Percentiles rank a stretch among this genome's conserved stretches.
Evolutionary conservation across 169 alveolate genomes (phyloP).

Genomic region (Plasmodium ovale): DNA sequence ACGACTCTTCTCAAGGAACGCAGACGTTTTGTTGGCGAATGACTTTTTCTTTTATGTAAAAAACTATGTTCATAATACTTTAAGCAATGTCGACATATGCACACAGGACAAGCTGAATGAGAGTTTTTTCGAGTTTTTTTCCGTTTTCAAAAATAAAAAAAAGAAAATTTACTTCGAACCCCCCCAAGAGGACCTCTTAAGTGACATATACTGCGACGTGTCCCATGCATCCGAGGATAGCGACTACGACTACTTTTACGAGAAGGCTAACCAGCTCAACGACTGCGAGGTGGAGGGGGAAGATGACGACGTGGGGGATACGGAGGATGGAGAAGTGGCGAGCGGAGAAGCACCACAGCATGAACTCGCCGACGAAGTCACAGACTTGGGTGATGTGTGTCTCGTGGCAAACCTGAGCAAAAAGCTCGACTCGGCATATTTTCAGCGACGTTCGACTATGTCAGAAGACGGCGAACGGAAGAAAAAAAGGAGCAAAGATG

Average conservation of each 20-base stretch:
- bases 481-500: conserved; percentile 15
- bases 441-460: not conserved
- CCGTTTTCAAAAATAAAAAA: conserved; percentile 45
- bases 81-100: conserved; percentile 57
- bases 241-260: conserved; percentile 65
- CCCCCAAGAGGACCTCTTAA: conserved; percentile 21
- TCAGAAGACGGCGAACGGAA: conserved; percentile 32
- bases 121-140: conserved; percentile 60
- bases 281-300: conserved; percentile 26
- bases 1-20: conserved; percentile 1
- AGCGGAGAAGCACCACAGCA: not conserved
- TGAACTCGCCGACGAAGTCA: not conserved
- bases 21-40: conserved; percentile 1
- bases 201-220: conserved; percentile 56
- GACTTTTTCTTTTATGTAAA: conserved; percentile 57
- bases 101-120: conserved; percentile 53
- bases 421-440: not conserved
- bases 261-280: conserved; percentile 33
- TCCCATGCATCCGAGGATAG: conserved; percentile 48
- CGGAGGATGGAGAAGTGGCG: not conserved
- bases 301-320: not conserved
- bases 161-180: conserved; percentile 29
- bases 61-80: conserved; percentile 47
- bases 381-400: not conserved
- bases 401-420: conserved; percentile 18